Base-by-base conservation (phyloP, 495 filamentous ascomycete genomes). In the Clohesyomyces aquaticus region DNA sequence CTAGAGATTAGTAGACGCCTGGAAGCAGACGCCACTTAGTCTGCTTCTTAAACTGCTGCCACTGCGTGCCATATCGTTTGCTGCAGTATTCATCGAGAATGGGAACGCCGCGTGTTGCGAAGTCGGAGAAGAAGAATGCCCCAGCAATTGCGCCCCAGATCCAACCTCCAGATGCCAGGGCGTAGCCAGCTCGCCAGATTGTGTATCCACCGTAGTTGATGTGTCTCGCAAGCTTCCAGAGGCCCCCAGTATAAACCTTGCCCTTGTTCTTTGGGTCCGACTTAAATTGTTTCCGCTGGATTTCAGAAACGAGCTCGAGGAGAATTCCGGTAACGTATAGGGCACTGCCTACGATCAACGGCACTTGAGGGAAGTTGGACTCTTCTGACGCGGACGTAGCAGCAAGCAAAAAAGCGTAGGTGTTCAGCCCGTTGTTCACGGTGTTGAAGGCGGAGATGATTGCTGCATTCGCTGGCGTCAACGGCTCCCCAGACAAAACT, bases 191-290 rank as follows among this genome's bases (percentile, higher is more conserved):
- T 41, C 83, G 71, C 84, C 83, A 85, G 2, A 87, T 28, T 0
- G 81, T 79, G 66, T 83, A 86, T 12, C 74, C 82, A 23, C 78
- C 78, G 63, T 87, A 87, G 47, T 87, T 87, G 68, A 83, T 76
- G 58, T 88, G 83, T n/a, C 82, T 77, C 3, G 82, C 80, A 65
- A 79, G 65, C 1, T 68, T 62, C 76, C 80, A 86, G 27, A 85
- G 65, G 0, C 84, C 85, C 1, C 72, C 77, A 25, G 74, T 77
- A 62, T 79, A 85, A 1, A 80, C 72, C 73, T 81, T 82, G 19
- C 83, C 84, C 55, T 78, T 73, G 70, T 86, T 85, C 61, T 73
- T 74, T 6, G 77, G 72, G 22, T 77, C 72, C 19, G 72, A 61
- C 71, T 87, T 87, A 75, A 87, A 87, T 1, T 45, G 42, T 62